Evolutionary conservation across 306 rosid species (phyloP).

Genomic region (Nissolia schottii): DNA sequence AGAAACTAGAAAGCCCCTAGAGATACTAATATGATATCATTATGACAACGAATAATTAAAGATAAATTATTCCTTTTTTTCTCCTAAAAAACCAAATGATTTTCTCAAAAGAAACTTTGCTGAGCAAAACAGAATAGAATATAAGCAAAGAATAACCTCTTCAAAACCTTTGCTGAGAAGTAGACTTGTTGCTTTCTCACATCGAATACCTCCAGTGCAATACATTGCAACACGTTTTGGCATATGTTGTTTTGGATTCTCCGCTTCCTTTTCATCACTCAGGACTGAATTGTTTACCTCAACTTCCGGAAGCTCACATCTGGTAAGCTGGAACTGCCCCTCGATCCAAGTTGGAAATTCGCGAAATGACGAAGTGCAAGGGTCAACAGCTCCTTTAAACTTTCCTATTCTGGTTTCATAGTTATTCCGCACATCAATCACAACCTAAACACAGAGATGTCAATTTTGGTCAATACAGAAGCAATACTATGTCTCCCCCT

Average conservation of each 20-base stretch:
- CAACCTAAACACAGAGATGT: slow-evolving; percentile 50
- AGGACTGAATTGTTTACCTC: slow-evolving; percentile 28
- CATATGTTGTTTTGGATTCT: slow-evolving; percentile 34
- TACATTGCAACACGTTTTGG: slow-evolving; percentile 86
- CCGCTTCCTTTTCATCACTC: slow-evolving; percentile 29
- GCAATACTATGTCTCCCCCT: not conserved
- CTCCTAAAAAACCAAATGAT: not conserved
- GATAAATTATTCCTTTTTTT: not conserved
- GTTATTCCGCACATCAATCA: slow-evolving; percentile 83
- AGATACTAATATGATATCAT: not conserved
- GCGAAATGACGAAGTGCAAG: slow-evolving; percentile 70
- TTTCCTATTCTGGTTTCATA: slow-evolving; percentile 93
- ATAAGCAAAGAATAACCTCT: slow-evolving; percentile 53
- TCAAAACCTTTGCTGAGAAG: slow-evolving; percentile 85
- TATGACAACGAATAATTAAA: not conserved
- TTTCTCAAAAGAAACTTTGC: not conserved
- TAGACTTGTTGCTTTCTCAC: slow-evolving; percentile 94
- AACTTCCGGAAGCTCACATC: slow-evolving; percentile 20
- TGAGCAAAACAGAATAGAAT: not conserved
- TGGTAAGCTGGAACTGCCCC: slow-evolving; percentile 46
- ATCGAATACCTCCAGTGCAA: slow-evolving; percentile 97
- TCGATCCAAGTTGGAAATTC: slow-evolving; percentile 93
- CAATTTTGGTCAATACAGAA: not conserved
- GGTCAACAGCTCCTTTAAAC: slow-evolving; percentile 93
- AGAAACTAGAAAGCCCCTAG: not conserved